Evolutionary conservation across 1,284 basidiomycete species (phyloP).

Genomic region (Afroboletus lepidellus): DNA sequence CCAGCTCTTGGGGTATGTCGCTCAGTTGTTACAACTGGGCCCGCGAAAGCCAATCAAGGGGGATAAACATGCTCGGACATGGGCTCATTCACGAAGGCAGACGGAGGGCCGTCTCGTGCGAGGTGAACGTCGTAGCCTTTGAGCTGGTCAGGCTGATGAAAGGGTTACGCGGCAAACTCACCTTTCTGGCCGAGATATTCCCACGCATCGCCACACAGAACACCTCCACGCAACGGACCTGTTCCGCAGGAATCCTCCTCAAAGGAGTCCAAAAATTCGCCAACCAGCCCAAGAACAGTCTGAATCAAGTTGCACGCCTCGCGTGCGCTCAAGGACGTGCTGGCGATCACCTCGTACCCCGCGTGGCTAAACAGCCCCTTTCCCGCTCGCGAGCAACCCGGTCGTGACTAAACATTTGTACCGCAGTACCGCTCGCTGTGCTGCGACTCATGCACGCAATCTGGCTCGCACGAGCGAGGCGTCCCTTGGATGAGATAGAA

Average conservation of each 20-base stretch:
- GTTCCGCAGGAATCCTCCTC: not conserved
- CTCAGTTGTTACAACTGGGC: constrained; percentile 18
- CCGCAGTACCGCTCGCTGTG: no score
- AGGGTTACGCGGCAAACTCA: not conserved
- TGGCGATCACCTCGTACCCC: no score
- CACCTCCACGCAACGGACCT: not conserved
- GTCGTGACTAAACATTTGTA: no score
- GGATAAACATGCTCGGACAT: constrained; percentile 19
- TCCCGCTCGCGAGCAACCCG: no score
- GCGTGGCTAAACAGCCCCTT: no score
- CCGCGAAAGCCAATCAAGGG: constrained; percentile 16
- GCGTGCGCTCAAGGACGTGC: no score
- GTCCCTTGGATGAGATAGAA: no score
- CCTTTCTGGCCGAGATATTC: not conserved
- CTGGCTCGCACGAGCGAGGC: no score
- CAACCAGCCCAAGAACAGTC: constrained; percentile 20
- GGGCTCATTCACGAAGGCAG: constrained; percentile 14
- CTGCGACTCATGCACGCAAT: no score
- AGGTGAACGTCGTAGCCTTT: constrained; percentile 15
- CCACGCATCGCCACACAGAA: not conserved
- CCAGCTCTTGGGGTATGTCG: constrained; percentile 2
- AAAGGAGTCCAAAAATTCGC: not conserved
- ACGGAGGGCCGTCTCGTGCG: constrained; percentile 12
- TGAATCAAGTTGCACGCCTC: no score
- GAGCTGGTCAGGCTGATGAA: constrained; percentile 12